These are phyloP conservation scores for Magnaporthiopsis rhizophila DNA, from an alignment of 2,329 filamentous ascomycete genomes.

Conservation along the genomic window DNA sequence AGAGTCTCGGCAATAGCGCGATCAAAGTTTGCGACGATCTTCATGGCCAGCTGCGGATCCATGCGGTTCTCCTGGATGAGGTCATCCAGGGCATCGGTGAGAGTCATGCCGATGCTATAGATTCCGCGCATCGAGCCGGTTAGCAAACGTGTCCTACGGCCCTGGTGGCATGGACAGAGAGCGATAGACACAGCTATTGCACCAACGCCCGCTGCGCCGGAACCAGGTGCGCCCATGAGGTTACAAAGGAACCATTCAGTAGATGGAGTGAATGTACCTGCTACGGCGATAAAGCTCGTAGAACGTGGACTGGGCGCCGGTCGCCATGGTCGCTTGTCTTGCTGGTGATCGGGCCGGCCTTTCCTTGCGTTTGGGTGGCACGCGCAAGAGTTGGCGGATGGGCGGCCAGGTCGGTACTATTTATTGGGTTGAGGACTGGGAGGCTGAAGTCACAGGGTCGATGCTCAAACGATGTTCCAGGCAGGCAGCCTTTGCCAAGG, in stretches of 20 bases:
- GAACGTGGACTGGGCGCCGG: slow-evolving; percentile 39
- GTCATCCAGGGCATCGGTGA: slow-evolving; percentile 96
- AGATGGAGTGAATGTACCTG: slow-evolving; percentile 58
- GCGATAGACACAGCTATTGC: background rate
- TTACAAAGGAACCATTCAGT: slow-evolving; percentile 16
- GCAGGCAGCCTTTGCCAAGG: background rate
- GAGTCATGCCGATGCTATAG: slow-evolving; percentile 75
- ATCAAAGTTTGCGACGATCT: slow-evolving; percentile 94
- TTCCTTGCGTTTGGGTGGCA: background rate
- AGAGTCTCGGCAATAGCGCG: slow-evolving; percentile 85
- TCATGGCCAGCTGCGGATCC: slow-evolving; percentile 97
- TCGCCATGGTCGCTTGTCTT: slow-evolving; percentile 16
- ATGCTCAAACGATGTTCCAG: no score
- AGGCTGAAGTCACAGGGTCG: background rate
- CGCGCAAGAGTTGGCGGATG: background rate
- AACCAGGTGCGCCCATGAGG: slow-evolving; percentile 9
- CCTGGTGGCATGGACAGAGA: background rate
- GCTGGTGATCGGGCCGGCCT: background rate
- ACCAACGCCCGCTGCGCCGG: background rate
- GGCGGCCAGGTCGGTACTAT: background rate
- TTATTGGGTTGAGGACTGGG: slow-evolving; percentile 1
- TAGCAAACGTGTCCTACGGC: background rate
- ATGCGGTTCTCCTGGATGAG: slow-evolving; percentile 91
- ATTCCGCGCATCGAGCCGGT: slow-evolving; percentile 4
- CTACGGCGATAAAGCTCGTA: slow-evolving; percentile 98